phyloP scores from a whole-genome alignment of 352 stramenopile genomes.

The Phytopythium delawarense region DNA sequence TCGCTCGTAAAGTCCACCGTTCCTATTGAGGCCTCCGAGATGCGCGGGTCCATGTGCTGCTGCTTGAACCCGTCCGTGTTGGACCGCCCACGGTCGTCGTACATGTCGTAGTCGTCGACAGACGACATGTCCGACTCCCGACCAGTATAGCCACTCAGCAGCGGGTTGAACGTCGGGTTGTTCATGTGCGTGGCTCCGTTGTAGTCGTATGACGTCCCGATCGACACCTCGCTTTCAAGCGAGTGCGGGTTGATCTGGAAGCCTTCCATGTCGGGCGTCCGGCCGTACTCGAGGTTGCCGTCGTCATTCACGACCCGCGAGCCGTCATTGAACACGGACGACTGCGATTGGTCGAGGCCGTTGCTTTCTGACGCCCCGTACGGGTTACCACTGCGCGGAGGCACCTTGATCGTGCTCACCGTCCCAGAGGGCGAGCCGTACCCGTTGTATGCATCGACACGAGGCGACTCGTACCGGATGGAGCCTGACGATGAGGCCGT shows the following conservation, averaged over 20 bases:
- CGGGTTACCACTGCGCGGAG: constrained; percentile 22
- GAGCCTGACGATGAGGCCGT: constrained; percentile 64
- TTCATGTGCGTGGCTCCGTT: constrained; percentile 22
- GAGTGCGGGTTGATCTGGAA: constrained; percentile 37
- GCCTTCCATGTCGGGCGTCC: constrained; percentile 35
- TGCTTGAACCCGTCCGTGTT: constrained; percentile 9
- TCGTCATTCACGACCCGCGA: constrained; percentile 31
- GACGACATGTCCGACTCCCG: constrained; percentile 64
- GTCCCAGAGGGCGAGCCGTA: constrained; percentile 23
- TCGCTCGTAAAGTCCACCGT: constrained; percentile 55
- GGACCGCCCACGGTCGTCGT: constrained; percentile 21
- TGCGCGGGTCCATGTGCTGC: constrained; percentile 1
- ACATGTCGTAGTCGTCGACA: constrained; percentile 52
- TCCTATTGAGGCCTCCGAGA: constrained; percentile 45
- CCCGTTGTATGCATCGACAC: constrained; percentile 25
- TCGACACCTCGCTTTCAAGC: constrained; percentile 52
- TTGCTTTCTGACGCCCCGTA: constrained; percentile 10
- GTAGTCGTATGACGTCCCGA: constrained; percentile 50
- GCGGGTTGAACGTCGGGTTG: constrained; percentile 34
- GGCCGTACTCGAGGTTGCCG: constrained; percentile 34
- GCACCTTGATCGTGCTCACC: constrained; percentile 12
- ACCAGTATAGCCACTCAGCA: constrained; percentile 26
- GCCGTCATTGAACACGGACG: constrained; percentile 31
- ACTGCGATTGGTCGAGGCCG: constrained; percentile 23
- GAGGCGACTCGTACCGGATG: constrained; percentile 18